Evolutionary conservation across 2,329 filamentous ascomycete species (phyloP).

Genomic region (Neofusicoccum ribis): DNA sequence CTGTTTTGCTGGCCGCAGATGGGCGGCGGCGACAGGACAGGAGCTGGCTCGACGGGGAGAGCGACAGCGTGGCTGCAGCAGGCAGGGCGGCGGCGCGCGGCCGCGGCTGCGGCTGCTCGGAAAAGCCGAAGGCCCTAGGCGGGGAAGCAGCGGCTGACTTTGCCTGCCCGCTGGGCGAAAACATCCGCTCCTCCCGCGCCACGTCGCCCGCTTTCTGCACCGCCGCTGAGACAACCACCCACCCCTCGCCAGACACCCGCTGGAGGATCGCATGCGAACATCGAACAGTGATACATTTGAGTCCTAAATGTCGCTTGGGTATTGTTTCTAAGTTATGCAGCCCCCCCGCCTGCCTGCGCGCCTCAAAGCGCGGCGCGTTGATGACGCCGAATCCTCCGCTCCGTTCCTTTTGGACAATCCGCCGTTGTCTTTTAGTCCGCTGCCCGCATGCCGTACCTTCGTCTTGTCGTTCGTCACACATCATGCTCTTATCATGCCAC

Average conservation of each 20-base stretch:
- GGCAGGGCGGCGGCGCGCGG: neutral
- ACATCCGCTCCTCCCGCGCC: neutral
- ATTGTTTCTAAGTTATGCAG: conserved; percentile 8
- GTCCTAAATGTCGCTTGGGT: conserved; percentile 7
- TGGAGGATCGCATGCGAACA: neutral
- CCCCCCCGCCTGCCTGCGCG: neutral
- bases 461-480: neutral
- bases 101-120: neutral
- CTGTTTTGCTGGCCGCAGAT: neutral
- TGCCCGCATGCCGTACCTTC: neutral
- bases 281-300: conserved; percentile 13
- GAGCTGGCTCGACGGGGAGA: neutral
- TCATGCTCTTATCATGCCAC: conserved; percentile 3
- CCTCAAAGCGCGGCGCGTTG: neutral
- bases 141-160: neutral
- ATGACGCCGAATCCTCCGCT: neutral
- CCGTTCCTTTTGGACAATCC: neutral
- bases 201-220: conserved; percentile 6
- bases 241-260: neutral
- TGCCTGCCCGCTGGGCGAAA: neutral
- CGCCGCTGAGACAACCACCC: neutral
- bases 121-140: neutral
- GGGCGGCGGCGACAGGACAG: neutral
- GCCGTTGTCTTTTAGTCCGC: neutral
- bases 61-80: neutral